Conservation (phyloP, 2,329 filamentous ascomycete genomes). For the Neonectria neomacrospora region DNA sequence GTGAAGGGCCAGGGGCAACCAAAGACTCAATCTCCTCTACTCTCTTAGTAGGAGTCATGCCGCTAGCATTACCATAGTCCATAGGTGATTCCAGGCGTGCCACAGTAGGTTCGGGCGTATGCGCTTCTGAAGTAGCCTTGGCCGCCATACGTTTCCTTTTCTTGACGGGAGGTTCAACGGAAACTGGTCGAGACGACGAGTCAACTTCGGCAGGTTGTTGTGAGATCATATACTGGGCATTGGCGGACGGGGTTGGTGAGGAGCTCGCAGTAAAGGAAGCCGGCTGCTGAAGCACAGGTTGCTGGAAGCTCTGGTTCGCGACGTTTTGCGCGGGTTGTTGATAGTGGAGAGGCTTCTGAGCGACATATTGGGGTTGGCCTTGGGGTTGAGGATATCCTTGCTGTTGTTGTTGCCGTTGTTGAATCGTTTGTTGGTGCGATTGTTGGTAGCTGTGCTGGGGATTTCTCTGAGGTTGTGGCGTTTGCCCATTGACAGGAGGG, state of each 20-base stretch:
- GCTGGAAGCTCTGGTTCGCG: slow-evolving; percentile 36
- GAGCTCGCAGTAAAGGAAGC: slow-evolving; percentile 31
- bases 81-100: slow-evolving; percentile 44
- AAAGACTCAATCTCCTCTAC: slow-evolving; percentile 51
- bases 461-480: slow-evolving; percentile 41
- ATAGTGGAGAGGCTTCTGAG: slow-evolving; percentile 37
- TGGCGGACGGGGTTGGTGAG: slow-evolving; percentile 35
- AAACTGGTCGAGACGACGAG: slow-evolving; percentile 33
- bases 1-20: slow-evolving; percentile 45
- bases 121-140: slow-evolving; percentile 45
- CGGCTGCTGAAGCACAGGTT: slow-evolving; percentile 35
- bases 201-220: slow-evolving; percentile 41
- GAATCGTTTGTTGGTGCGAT: slow-evolving; percentile 38
- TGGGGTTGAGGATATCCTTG: slow-evolving; percentile 28
- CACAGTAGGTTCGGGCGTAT: slow-evolving; percentile 43
- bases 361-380: slow-evolving; percentile 38
- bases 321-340: slow-evolving; percentile 31
- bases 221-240: slow-evolving; percentile 37
- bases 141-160: slow-evolving; percentile 51
- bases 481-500: slow-evolving; percentile 43
- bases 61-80: slow-evolving; percentile 35
- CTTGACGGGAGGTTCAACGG: slow-evolving; percentile 48
- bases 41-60: slow-evolving; percentile 41
- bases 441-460: slow-evolving; percentile 38
- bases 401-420: slow-evolving; percentile 39